Percentiles rank a stretch among this genome's conserved stretches.
Conservation (phyloP, 148 eudicot genomes). For the Rhododendron kiyosumense region DNA sequence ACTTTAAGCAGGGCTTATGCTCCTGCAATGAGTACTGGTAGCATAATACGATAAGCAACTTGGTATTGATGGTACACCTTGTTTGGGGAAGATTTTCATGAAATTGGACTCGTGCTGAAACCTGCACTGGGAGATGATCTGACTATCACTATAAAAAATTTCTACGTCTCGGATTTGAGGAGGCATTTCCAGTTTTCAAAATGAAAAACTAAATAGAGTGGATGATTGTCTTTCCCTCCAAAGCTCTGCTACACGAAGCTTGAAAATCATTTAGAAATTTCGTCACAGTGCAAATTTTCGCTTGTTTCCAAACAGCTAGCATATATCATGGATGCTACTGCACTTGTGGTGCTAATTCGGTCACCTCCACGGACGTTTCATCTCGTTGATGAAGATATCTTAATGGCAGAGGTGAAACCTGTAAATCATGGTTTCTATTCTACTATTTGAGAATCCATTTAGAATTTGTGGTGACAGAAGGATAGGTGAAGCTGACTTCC, state of each 20-base stretch:
- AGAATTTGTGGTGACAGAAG: not conserved
- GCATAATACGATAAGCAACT: not conserved
- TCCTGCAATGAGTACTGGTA: slow-evolving; percentile 46
- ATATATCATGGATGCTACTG: slow-evolving; percentile 58
- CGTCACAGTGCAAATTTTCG: slow-evolving; percentile 53
- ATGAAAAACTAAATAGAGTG: slow-evolving; percentile 62
- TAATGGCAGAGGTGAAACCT: slow-evolving; percentile 10
- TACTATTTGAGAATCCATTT: slow-evolving; percentile 31
- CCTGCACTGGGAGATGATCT: not conserved
- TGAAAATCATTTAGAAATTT: slow-evolving; percentile 80
- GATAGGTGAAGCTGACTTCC: not conserved
- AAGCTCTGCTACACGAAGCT: slow-evolving; percentile 63
- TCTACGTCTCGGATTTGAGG: slow-evolving; percentile 61
- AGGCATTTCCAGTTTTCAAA: slow-evolving; percentile 68
- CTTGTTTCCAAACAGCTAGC: slow-evolving; percentile 59
- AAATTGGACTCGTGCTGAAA: not conserved
- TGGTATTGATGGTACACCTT: not conserved
- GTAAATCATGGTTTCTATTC: slow-evolving; percentile 58
- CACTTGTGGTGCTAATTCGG: slow-evolving; percentile 62
- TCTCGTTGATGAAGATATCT: slow-evolving; percentile 63
- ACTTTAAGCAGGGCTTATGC: slow-evolving; percentile 35
- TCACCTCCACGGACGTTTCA: slow-evolving; percentile 66
- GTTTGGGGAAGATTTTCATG: not conserved
- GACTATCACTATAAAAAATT: not conserved
- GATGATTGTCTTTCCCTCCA: slow-evolving; percentile 75